These are phyloP conservation scores for Collybiopsis luxurians DNA, from an alignment of 768 basidiomycete genomes.

Conservation along the genomic window DNA sequence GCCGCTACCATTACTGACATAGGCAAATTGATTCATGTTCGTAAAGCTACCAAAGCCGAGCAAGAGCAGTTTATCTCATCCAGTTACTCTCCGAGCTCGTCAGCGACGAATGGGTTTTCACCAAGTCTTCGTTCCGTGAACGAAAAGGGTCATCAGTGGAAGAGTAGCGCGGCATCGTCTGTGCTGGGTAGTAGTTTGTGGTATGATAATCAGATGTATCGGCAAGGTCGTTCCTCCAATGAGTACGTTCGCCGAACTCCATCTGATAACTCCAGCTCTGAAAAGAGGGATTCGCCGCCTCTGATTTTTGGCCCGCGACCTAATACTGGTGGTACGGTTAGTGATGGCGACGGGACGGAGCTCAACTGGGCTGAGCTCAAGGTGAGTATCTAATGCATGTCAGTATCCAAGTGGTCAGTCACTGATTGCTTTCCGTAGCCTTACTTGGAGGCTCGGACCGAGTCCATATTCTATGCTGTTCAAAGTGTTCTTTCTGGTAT, in stretches of 20 bases:
- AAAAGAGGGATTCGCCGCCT: conserved; percentile 69
- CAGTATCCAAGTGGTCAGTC: neutral
- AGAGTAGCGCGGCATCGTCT: conserved; percentile 37
- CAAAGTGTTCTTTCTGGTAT: conserved; percentile 94
- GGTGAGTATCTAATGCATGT: conserved; percentile 34
- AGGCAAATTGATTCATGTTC: conserved; percentile 74
- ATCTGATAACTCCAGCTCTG: conserved; percentile 71
- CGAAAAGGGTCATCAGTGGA: conserved; percentile 53
- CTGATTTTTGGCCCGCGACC: conserved; percentile 64
- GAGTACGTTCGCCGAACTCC: conserved; percentile 49
- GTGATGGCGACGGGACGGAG: conserved; percentile 69
- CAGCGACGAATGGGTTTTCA: conserved; percentile 40
- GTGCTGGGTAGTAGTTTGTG: conserved; percentile 6
- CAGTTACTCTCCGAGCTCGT: conserved; percentile 21
- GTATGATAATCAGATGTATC: conserved; percentile 10
- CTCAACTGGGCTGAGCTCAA: conserved; percentile 85
- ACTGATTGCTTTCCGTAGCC: conserved; percentile 51
- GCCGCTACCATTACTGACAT: conserved; percentile 87
- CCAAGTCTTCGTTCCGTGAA: conserved; percentile 53
- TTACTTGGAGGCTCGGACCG: conserved; percentile 94
- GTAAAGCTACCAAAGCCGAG: conserved; percentile 70
- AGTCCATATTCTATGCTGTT: conserved; percentile 92
- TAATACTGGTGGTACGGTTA: conserved; percentile 44
- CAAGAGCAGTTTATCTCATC: conserved; percentile 60
- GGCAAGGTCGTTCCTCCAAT: conserved; percentile 22